Evolutionary conservation across 345 rosid genomes (phyloP), one percentile per base, ranked within the genome.

Genomic region (Erucastrum elatum): DNA sequence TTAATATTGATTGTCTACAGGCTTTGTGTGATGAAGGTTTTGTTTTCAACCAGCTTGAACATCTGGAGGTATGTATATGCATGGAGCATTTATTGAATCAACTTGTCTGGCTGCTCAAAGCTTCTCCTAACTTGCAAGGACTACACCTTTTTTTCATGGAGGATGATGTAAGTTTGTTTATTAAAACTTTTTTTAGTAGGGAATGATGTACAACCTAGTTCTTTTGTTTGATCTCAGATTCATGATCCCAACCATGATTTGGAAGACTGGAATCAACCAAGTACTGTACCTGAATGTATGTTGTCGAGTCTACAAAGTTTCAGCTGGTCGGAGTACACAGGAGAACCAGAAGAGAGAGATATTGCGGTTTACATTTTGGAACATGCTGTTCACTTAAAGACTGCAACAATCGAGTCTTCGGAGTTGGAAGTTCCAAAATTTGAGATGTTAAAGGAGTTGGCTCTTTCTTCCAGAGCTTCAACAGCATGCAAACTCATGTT

Each of bases 161-260:
- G 15, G 53, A 46, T 46, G 55, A 6, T 11, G 77, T 63, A 73
- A 73, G 77, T 46, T 30, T 46, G 61, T 73, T 63, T 56, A n/a
- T 29, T 56, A 0, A 41, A 4, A 7, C 31, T 26, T 12, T 13
- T 63, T 1, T 30, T 12, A 6, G 62, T 8, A 49, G 8, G 16
- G 56, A 4, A 10, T 27, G n/a, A 25, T 59, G 4, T 37, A 3
- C 8, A 29, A 61, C n/a, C 17, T 60, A 39, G 29, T 62, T 25
- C 1, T 27, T 62, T 4, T 41, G 60, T 44, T 61, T 44, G 21
- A 10, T 62, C 27, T 16, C 68, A 62, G 68, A 0, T 2, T 41
- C 76, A 72, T 34, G 37, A 8, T 0, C 46, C 12, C 3, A 4
- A 2, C 3, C 44, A 37, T 2, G 0, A 1, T 41, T 2, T 41